Base-by-base conservation (phyloP, 352 stramenopile species). In the Phytophthora idaei region DNA sequence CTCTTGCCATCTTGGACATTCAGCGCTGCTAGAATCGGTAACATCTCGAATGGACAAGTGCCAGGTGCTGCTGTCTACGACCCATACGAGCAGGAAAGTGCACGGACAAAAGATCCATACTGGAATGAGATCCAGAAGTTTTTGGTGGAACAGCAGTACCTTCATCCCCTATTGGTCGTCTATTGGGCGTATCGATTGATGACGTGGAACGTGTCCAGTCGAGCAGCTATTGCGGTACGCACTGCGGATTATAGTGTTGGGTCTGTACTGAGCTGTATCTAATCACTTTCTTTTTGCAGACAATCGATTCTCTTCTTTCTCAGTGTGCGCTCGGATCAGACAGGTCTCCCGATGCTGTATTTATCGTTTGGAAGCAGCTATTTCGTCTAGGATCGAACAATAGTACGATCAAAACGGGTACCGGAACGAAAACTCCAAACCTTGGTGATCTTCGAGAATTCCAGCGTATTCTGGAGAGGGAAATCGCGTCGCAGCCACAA, bases 101-200 rank as follows among this genome's bases (percentile, higher is more conserved):
- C 74, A n/a, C 76, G 79, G 4, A 92, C 85, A 25, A 79, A 90
- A 42, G 85, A 93, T 67, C 41, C 67, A 11, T 90, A 93, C 59
- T 93, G 85, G 85, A 93, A 93, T 46, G 83, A 91, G 34, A 90
- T 92, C 46, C 85, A 93, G 60, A 77, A 80, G 27, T 88, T 85
- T 36, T 39, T 90, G 25, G 64, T 82, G 10, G 67, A 89, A 31
- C 70, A 81, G 29, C 76, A 80, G 14, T 93, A 89, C 39, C 51
- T 92, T 2, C 85, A 93, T 37, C 85, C 85, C 25, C 46, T 93
- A 0, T 52, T 93, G 14, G 61, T 85, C 15, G 58, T 82, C 3
- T 90, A 93, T 54, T 93, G 85, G 85, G 77, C 69, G 15, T 90
- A 87, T 50, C 74, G 76, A 27, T 68, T 93, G 31, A 60, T 93